These are phyloP conservation scores for Fragaria vesca DNA, from an alignment of 306 rosid species.

Conservation along the genomic window DNA sequence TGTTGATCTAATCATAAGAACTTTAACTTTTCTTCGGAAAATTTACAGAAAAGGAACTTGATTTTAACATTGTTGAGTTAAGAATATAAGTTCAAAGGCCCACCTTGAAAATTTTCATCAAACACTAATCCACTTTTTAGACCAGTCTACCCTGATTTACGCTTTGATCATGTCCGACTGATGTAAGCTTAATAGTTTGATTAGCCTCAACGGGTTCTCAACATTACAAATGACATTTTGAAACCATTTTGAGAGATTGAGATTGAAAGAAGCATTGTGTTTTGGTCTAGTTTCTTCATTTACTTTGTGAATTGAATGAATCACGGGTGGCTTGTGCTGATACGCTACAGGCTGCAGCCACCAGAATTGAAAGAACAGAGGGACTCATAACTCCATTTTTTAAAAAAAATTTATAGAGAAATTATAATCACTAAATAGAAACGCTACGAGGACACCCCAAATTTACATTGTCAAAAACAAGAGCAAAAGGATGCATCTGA, in stretches of 20 bases:
- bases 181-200: slow-evolving; percentile 8
- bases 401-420: too few species aligned
- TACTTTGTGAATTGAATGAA: not conserved
- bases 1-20: slow-evolving; percentile 17
- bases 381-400: not conserved
- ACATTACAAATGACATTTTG: not conserved
- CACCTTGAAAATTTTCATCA: slow-evolving; percentile 6
- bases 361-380: not conserved
- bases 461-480: too few species aligned
- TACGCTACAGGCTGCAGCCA: not conserved
- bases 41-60: slow-evolving; percentile 10
- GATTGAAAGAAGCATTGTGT: not conserved
- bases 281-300: not conserved
- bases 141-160: not conserved
- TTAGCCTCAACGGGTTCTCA: not conserved
- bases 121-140: slow-evolving; percentile 22
- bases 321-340: not conserved
- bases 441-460: too few species aligned
- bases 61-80: slow-evolving; percentile 4
- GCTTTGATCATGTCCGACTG: slow-evolving; percentile 2
- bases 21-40: slow-evolving; percentile 12
- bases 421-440: too few species aligned
- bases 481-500: too few species aligned
- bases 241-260: not conserved
- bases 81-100: slow-evolving; percentile 22